Evolutionary conservation across 192 early-diverging fungal species (phyloP), one percentile per base, ranked within the genome.

Genomic region (Oehlia diaphana): DNA sequence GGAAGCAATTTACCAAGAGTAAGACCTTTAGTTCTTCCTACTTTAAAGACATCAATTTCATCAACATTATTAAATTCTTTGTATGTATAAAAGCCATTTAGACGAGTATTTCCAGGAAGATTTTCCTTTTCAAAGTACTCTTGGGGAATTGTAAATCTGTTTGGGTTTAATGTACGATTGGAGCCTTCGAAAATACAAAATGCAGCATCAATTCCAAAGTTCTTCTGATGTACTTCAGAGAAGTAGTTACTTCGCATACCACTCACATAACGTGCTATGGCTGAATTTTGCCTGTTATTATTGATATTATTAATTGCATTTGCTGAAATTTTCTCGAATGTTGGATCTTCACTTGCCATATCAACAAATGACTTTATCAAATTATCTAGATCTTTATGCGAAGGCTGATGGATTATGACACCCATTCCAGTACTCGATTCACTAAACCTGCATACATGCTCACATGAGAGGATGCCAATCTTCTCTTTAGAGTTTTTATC

Each of bases 361-460:
- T 31, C 10, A 31, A 13, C n/a, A 66, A 66, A 66, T 23, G 23
- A 31, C n/a, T 23, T 1, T 28, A 23, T 37, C 21, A 5, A 21
- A 5, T 44, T 21, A 71, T 71, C 69, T 71, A 71, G n/a, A 44
- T 71, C 69, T 71, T 42, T 14, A 44, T 71, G 39, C 69, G 69
- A 71, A 71, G 69, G 69, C 42, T 71, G 69, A 71, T 71, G 31
- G 69, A 71, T 71, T 37, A 37, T 71, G 19, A 37, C 69, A 71
- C 2, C 37, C 13, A 8, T 28, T 71, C 35, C 69, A 35, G 13
- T 37, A 44, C 39, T 66, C 23, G 65, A 66, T 66, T 66, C 23
- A 66, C 65, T 31, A 66, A 66, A 66, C 65, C 65, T 66, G 16
- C 65, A 66, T 66, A 66, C n/a, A 66, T 66, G 65, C 4, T 66